Evolutionary conservation across 768 basidiomycete species (phyloP), one percentile per base, ranked within the genome.

Genomic region (Gloeopeniophorella convolvens): DNA sequence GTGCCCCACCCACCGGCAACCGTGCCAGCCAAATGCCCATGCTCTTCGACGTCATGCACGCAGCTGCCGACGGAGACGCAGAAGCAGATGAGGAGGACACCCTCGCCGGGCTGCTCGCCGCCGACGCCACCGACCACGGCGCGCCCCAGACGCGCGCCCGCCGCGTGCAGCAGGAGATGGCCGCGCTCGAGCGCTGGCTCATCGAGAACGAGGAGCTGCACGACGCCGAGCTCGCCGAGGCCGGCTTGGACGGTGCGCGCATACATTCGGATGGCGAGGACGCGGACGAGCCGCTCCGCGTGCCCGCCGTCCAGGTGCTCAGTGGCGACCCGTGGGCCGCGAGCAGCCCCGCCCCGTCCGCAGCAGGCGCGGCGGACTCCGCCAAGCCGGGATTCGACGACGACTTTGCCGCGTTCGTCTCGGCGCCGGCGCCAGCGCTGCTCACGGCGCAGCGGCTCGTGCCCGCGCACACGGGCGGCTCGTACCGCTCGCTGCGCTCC

Each of bases 321-420:
- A 32, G 30, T 8, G 18, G 28, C 16, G 54, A 56, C 27, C 61
- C 60, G 3, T 66, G 66, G 51, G 39, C 28, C 3, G 21, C 39
- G 5, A 28, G 46, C 21, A 26, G 16, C 5, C 12, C 53, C 15
- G 32, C 34, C 7, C 26, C 31, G n/a, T 37, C 58, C 16, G 49
- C 45, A 3, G 15, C 59, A 11, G 24, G 49, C 24, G 46, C 26
- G 21, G 20, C 18, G 16, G 36, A n/a, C n/a, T n/a, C n/a, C 20
- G 49, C 49, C 20, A 10, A 20, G n/a, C 49, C 58, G 20, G 72
- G 74, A 13, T 79, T 91, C 57, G 89, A 90, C 46, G 89, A 91
- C 59, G 85, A 92, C 63, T 92, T 92, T 60, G 74, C 80, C 2
- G 80, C 78, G 24, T 87, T 87, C 55, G 75, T 88, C 15, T 81